These are phyloP conservation scores for Brachypodium distachyon DNA, from an alignment of 202 grass and related monocot genomes.

Conservation along the genomic window DNA sequence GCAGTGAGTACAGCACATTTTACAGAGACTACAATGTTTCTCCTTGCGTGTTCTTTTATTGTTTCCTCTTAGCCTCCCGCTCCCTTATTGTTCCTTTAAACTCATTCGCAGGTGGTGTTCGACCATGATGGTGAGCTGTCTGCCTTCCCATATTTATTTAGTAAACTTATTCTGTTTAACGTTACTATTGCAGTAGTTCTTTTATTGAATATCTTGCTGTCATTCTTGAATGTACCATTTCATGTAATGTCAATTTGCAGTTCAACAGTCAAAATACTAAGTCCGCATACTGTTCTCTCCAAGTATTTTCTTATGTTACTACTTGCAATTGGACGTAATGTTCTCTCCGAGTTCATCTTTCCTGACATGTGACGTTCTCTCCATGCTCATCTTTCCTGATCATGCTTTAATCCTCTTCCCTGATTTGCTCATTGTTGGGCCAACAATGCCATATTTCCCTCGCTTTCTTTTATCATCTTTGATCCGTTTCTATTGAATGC, in stretches of 20 bases:
- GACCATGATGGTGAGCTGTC: slow-evolving; percentile 86
- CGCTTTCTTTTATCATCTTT: not conserved
- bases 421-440: not conserved
- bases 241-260: not conserved
- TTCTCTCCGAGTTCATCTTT: not conserved
- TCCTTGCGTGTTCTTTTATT: not conserved
- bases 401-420: not conserved
- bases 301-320: not conserved
- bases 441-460: not conserved
- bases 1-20: not conserved
- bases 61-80: slow-evolving; percentile 22
- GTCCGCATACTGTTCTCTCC: not conserved
- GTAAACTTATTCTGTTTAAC: slow-evolving; percentile 10
- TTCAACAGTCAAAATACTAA: not conserved
- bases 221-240: slow-evolving; percentile 8
- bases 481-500: not conserved
- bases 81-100: slow-evolving; percentile 23
- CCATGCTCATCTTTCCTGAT: not conserved
- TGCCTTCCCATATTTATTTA: slow-evolving; percentile 9
- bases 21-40: not conserved
- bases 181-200: not conserved
- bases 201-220: not conserved
- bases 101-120: slow-evolving; percentile 78
- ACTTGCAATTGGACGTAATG: not conserved
- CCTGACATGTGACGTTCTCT: not conserved